These are phyloP conservation scores for Citrullus amarus DNA, from an alignment of 306 rosid genomes.

Conservation along the genomic window DNA sequence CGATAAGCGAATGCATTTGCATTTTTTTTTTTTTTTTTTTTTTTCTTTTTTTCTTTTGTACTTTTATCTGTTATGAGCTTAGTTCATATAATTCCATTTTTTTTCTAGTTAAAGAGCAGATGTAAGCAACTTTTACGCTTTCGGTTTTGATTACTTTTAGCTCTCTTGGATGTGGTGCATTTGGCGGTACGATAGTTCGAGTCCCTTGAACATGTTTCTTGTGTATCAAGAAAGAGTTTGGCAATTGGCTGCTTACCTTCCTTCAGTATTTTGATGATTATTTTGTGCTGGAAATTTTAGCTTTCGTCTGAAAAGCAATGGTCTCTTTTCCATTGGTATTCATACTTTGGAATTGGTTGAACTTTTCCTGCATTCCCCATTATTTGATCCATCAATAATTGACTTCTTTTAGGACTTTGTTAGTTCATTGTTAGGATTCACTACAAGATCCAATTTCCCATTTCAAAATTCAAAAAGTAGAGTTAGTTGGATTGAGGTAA, in stretches of 20 bases:
- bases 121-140: background rate
- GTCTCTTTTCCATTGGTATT: background rate
- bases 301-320: background rate
- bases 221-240: background rate
- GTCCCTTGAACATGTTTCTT: background rate
- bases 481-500: no score
- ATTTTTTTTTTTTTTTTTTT: background rate
- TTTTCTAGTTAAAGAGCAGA: background rate
- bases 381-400: background rate
- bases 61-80: background rate
- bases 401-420: background rate
- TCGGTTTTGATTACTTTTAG: background rate
- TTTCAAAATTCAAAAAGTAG: no score
- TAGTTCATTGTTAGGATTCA: background rate
- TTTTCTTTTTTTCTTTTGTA: background rate
- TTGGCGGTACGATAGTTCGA: background rate
- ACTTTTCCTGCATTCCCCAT: background rate
- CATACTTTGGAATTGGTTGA: background rate
- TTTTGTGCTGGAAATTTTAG: background rate
- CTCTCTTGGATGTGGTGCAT: background rate
- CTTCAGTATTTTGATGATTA: background rate
- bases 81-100: background rate
- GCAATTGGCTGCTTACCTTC: background rate
- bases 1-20: constrained; percentile 26
- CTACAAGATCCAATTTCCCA: background rate